Conservation (phyloP, 148 eudicot species). For the Hydrangea macrophylla region DNA sequence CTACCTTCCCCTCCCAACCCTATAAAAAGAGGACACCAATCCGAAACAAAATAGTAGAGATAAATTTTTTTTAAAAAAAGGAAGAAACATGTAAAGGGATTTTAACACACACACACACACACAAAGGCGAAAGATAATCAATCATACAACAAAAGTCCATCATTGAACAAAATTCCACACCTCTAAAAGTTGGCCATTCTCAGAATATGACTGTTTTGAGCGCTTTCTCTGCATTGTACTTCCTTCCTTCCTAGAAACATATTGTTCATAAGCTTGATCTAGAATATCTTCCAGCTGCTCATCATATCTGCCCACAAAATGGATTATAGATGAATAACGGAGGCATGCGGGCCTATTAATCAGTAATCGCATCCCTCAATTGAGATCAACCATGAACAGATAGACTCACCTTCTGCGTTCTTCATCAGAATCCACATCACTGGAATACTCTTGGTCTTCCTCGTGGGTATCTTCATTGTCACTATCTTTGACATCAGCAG, state of each 20-base stretch:
- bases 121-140: too few species aligned
- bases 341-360: not conserved
- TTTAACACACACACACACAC: not conserved
- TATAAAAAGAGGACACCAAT: too few species aligned
- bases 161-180: conserved; percentile 22
- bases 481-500: conserved; percentile 40
- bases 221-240: conserved; percentile 83
- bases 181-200: conserved; percentile 50
- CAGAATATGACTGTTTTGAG: conserved; percentile 40
- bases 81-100: too few species aligned
- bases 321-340: conserved; percentile 5
- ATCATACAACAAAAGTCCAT: not conserved
- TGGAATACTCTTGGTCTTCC: conserved; percentile 31
- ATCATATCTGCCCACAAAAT: conserved; percentile 51
- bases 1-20: too few species aligned
- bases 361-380: not conserved
- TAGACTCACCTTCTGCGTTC: conserved; percentile 55
- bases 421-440: conserved; percentile 79
- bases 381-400: not conserved
- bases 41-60: too few species aligned
- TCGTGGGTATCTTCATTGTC: conserved; percentile 44
- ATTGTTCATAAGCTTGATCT: conserved; percentile 74
- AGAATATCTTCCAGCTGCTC: conserved; percentile 58
- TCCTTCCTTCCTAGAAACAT: conserved; percentile 61
- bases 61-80: too few species aligned